Evolutionary conservation across 148 eudicot species (phyloP), one percentile per base, ranked within the genome.

Genomic region (Selenicereus undatus): DNA sequence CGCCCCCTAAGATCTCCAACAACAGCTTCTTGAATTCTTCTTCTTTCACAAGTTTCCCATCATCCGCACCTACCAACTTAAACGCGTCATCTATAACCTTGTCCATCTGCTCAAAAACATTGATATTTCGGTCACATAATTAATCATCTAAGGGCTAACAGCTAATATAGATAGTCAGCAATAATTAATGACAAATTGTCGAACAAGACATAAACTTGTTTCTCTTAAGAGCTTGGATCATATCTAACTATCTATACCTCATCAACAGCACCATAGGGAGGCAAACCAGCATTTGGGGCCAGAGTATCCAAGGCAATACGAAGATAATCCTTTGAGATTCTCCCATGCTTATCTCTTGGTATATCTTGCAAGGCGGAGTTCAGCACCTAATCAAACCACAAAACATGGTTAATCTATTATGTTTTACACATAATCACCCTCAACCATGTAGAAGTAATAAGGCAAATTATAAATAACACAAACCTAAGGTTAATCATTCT

Each of bases 1-100:
- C 83, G 65, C 93, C 91, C 74, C 97, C 97, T 71, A 95, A 81
- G 13, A 90, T 84, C 82, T 95, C 93, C 56, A 86, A 74, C 74
- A 95, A 73, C 7, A 92, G 32, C 90, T 92, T 93, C 91, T 91
- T 93, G 89, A 95, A 93, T 84, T 95, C 99, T 0, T 95, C 97
- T 75, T 92, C 97, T 84, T 89, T 95, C 29, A 95, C 92, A 0
- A 76, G 58, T 78, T 87, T 92, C n/a, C 91, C 90, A 35, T 91
- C 94, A 56, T 88, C 90, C 4, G 84, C 94, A 32, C 86, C 89
- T 68, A 91, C 86, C 96, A 91, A 90, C 86, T 91, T 91, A 5
- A 88, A 77, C 26, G 84, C 90, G 0, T 89, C 87, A 11, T 75
- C 77, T 18, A 85, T 81, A 66, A 88, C 88, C 73, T 79, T 80